Evolutionary conservation across 23 red algal species (phyloP).

Genomic region (Gracilaria vermiculophylla): DNA sequence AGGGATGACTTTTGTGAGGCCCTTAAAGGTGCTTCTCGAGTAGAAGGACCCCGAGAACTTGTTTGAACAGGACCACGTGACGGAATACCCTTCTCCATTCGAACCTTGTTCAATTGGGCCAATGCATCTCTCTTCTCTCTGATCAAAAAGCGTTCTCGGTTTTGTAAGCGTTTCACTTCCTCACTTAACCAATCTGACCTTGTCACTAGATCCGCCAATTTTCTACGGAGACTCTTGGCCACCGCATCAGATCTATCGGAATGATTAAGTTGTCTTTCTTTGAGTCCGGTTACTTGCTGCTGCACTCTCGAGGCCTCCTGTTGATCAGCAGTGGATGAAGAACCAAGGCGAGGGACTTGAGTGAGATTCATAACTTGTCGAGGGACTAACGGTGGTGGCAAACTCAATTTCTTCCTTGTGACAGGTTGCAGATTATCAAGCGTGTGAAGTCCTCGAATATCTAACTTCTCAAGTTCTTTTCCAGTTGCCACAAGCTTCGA

Average conservation of each 20-base stretch:
- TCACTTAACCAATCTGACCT: constrained; percentile 43
- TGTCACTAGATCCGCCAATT: constrained; percentile 23
- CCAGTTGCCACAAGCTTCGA: neutral
- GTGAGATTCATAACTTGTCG: neutral
- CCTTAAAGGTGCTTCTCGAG: neutral
- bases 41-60: neutral
- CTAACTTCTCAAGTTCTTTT: neutral
- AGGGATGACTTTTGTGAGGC: neutral
- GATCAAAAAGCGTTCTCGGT: constrained; percentile 12
- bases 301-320: neutral
- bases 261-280: neutral
- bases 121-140: constrained; percentile 28
- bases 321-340: neutral
- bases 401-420: neutral
- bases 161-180: constrained; percentile 56
- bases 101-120: constrained; percentile 12
- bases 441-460: constrained; percentile 16
- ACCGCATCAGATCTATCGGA: neutral
- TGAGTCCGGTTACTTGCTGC: neutral
- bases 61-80: neutral
- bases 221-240: neutral
- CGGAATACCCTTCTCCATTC: neutral
- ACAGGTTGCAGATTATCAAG: constrained; percentile 13
- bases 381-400: neutral
- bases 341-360: neutral